Percentiles rank a stretch among this genome's conserved stretches.
These are phyloP conservation scores for Podospora appendiculata DNA, from an alignment of 495 filamentous ascomycete genomes.

Conservation along the genomic window DNA sequence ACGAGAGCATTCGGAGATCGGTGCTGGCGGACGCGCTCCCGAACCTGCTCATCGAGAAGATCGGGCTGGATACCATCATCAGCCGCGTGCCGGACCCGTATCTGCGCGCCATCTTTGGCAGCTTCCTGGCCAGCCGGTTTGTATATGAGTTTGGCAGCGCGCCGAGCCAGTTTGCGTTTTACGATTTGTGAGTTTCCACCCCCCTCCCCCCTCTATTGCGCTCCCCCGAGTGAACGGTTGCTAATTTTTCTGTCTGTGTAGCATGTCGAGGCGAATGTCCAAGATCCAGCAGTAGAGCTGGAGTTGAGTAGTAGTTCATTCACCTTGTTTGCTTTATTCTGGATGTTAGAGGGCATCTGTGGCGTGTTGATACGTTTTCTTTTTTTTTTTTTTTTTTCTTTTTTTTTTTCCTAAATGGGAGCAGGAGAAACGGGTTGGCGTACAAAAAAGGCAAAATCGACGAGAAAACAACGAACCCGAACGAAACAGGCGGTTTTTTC, in stretches of 20 bases:
- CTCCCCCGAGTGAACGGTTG: neutral
- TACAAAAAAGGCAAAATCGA: too few relatives aligned
- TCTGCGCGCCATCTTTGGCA: conserved; percentile 90
- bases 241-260: conserved; percentile 21
- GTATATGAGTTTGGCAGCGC: conserved; percentile 90
- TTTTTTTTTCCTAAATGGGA: too few relatives aligned
- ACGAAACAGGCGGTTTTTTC: too few relatives aligned
- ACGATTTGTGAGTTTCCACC: conserved; percentile 79
- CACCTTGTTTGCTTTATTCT: neutral
- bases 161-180: conserved; percentile 96
- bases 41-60: conserved; percentile 73
- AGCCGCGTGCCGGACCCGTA: conserved; percentile 86
- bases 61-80: conserved; percentile 83
- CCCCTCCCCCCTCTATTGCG: neutral
- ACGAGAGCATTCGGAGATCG: conserved; percentile 63
- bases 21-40: conserved; percentile 85
- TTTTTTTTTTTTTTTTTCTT: too few relatives aligned
- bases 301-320: neutral
- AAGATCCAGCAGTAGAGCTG: conserved; percentile 16
- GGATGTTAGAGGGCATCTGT: neutral
- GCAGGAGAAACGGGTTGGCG: too few relatives aligned
- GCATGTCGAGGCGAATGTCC: conserved; percentile 43
- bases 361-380: too few relatives aligned
- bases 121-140: conserved; percentile 88
- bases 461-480: too few relatives aligned